A percentile compares a stretch with the other conserved stretches of the same genome.
phyloP scores from a whole-genome alignment of 495 filamentous ascomycete genomes.

The Penicillium lagena region DNA sequence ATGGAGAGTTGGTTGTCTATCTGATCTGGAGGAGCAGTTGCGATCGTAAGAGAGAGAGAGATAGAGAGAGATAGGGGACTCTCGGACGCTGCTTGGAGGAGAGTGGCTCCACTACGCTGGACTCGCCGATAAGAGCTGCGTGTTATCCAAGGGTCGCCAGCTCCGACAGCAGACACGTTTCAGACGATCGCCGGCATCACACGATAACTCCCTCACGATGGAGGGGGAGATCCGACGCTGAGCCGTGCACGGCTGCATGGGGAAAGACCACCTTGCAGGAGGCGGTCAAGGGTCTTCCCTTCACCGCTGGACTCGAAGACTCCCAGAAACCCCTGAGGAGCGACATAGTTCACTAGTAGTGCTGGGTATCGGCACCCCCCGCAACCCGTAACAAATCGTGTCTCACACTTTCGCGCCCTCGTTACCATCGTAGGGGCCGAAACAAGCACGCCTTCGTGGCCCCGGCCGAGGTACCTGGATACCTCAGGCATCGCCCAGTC shows the following conservation, averaged over 20 bases:
- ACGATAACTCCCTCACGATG: not conserved
- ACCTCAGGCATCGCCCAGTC: conserved; percentile 9
- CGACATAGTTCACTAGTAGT: not conserved
- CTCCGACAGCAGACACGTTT: too few species aligned
- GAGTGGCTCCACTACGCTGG: too few species aligned
- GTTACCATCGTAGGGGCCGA: not conserved
- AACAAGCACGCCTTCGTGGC: not conserved
- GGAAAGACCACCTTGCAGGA: conserved; percentile 10
- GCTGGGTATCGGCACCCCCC: not conserved
- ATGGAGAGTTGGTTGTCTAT: too few species aligned
- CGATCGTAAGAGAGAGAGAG: too few species aligned
- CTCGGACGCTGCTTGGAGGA: too few species aligned
- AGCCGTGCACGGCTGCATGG: conserved; percentile 10
- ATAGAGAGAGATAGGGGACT: too few species aligned
- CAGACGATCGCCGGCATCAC: too few species aligned
- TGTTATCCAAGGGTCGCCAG: too few species aligned
- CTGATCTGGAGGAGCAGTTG: too few species aligned
- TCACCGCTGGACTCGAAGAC: conserved; percentile 15
- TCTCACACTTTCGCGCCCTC: conserved; percentile 5
- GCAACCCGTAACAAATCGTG: conserved; percentile 2
- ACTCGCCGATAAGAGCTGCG: too few species aligned
- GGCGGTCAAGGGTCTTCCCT: conserved; percentile 25
- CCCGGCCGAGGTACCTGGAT: too few species aligned
- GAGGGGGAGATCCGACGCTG: conserved; percentile 11
- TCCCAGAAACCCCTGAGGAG: too few species aligned